Evolutionary conservation across 495 filamentous ascomycete genomes (phyloP).

Genomic region (Choiromyces venosus): DNA sequence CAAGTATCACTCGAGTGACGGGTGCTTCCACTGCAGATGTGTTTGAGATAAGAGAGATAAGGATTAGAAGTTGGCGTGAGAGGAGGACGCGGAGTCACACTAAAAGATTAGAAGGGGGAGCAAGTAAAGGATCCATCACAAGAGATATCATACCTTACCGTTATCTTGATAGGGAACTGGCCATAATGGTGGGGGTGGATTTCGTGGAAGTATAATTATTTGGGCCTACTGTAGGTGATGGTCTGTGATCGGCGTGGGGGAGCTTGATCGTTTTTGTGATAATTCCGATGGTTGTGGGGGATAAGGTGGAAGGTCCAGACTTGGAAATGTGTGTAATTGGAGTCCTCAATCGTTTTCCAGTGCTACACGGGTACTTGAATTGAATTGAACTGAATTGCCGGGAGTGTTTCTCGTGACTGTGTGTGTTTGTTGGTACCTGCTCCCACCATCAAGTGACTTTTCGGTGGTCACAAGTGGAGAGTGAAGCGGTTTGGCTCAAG

Average conservation of each 20-base stretch:
- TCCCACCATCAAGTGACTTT: no score
- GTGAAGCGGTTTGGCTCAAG: background rate
- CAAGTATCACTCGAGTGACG: background rate
- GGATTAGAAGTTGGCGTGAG: background rate
- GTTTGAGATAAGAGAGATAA: no score
- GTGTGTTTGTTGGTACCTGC: no score
- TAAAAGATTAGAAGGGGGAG: background rate
- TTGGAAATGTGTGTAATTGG: background rate
- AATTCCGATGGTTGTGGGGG: background rate
- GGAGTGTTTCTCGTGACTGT: background rate
- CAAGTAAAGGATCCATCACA: background rate
- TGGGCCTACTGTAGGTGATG: no score
- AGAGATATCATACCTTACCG: no score
- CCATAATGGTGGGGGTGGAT: background rate
- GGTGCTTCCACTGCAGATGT: no score
- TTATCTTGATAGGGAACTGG: background rate
- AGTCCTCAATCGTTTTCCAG: background rate
- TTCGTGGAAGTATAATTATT: background rate
- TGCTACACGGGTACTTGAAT: background rate
- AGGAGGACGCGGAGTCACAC: background rate
- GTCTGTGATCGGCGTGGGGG: no score
- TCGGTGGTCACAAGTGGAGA: background rate
- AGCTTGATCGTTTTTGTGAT: background rate
- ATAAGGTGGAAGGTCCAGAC: background rate
- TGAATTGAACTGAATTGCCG: background rate